Conservation (phyloP, 148 eudicot species). For the Amaranthus palmeri region DNA sequence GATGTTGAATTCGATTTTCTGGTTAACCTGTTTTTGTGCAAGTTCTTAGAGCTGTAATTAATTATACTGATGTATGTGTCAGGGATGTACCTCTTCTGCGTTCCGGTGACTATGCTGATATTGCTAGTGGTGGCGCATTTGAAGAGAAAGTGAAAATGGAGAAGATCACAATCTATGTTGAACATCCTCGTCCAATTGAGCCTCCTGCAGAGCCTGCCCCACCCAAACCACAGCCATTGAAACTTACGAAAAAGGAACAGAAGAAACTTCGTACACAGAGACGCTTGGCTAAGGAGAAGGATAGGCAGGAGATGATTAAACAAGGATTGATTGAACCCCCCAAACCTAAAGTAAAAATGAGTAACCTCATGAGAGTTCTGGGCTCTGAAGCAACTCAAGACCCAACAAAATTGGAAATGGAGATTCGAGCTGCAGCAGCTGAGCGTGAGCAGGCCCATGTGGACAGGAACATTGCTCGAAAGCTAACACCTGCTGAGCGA, state of each 20-base stretch:
- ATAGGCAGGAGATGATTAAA: conserved; percentile 93
- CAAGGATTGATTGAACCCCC: conserved; percentile 91
- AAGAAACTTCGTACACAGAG: conserved; percentile 92
- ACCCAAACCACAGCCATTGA: conserved; percentile 89
- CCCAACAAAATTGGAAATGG: conserved; percentile 84
- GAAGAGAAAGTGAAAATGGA: conserved; percentile 64
- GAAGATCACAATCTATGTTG: conserved; percentile 78
- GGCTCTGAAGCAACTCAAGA: conserved; percentile 98
- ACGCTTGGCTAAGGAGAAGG: conserved; percentile 75
- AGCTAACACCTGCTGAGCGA: conserved; percentile 87
- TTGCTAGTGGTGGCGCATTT: conserved; percentile 31
- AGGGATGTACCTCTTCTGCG: conserved; percentile 86
- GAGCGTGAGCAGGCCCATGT: conserved; percentile 96
- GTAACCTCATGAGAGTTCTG: conserved; percentile 90
- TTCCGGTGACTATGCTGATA: conserved; percentile 47
- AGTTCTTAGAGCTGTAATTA: background rate
- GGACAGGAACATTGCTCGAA: conserved; percentile 85
- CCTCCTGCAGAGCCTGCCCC: conserved; percentile 91
- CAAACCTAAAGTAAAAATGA: conserved; percentile 90
- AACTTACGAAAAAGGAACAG: conserved; percentile 90
- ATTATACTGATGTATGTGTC: conserved; percentile 13
- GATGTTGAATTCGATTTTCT: background rate
- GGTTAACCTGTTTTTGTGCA: background rate
- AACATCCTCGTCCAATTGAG: conserved; percentile 88
- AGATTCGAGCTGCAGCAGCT: conserved; percentile 87